phyloP scores from a whole-genome alignment of 345 rosid species.

The Boechera retrofracta region DNA sequence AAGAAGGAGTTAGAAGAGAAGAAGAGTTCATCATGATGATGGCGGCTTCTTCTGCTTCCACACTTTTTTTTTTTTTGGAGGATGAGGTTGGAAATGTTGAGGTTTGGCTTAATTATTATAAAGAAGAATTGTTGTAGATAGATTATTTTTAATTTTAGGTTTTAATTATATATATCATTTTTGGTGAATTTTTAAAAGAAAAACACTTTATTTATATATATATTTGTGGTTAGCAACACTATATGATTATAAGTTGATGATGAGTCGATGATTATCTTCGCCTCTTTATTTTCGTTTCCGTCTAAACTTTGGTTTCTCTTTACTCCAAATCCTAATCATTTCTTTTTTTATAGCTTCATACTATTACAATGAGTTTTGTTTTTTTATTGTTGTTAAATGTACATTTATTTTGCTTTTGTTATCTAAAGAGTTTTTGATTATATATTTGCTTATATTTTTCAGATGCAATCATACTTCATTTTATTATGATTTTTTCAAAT shows the following conservation, averaged over 20 bases:
- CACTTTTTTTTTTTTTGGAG: neutral
- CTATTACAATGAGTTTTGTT: too few species aligned
- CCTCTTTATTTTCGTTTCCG: constrained; percentile 18
- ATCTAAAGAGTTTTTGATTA: too few species aligned
- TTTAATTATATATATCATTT: neutral
- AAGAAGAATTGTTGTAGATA: constrained; percentile 36
- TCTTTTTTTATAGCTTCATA: neutral
- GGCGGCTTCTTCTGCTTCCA: constrained; percentile 3
- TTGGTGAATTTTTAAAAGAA: neutral
- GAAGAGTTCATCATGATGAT: constrained; percentile 43
- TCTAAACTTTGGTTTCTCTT: constrained; percentile 30
- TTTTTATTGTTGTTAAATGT: too few species aligned
- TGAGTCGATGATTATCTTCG: constrained; percentile 26
- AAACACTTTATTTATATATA: neutral
- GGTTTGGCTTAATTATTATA: constrained; percentile 38
- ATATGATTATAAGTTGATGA: constrained; percentile 1
- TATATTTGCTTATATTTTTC: too few species aligned
- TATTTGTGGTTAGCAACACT: constrained; percentile 12
- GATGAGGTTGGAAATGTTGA: constrained; percentile 30
- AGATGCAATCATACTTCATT: too few species aligned
- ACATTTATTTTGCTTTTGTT: too few species aligned
- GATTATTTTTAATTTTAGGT: neutral
- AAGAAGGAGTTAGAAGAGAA: constrained; percentile 40
- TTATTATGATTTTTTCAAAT: too few species aligned
- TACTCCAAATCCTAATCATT: constrained; percentile 20